A percentile compares a stretch with the other conserved stretches of the same genome.
These are phyloP conservation scores for Caloboletus firmus DNA, from an alignment of 1,284 basidiomycete genomes.

Conservation along the genomic window DNA sequence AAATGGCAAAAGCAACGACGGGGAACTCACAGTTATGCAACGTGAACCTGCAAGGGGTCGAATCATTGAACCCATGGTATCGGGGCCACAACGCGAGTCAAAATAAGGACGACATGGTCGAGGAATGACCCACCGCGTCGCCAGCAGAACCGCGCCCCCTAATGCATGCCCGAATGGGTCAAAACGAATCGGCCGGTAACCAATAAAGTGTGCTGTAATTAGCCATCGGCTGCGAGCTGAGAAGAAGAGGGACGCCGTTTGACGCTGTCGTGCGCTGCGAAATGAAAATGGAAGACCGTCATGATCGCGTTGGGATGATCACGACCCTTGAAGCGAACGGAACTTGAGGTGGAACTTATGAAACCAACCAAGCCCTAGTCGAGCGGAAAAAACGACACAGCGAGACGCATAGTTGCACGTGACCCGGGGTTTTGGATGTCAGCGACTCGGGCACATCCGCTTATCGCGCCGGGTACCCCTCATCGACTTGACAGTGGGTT, in stretches of 20 bases:
- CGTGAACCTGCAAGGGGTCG: conserved; percentile 5
- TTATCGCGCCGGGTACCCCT: conserved; percentile 10
- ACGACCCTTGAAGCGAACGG: conserved; percentile 20
- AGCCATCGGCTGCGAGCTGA: conserved; percentile 21
- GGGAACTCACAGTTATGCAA: conserved; percentile 18
- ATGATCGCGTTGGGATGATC: conserved; percentile 11
- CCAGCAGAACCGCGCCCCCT: background rate
- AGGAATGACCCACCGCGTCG: background rate
- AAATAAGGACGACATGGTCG: background rate
- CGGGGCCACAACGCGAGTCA: background rate
- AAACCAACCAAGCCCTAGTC: background rate
- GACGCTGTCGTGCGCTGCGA: conserved; percentile 8
- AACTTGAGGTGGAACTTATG: conserved; percentile 18
- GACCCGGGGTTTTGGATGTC: conserved; percentile 18
- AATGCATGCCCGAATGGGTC: conserved; percentile 10
- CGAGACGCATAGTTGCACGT: too few relatives aligned
- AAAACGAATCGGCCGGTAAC: conserved; percentile 2
- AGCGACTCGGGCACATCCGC: conserved; percentile 19
- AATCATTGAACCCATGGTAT: background rate
- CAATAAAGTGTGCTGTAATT: conserved; percentile 12
- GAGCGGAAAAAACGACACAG: too few relatives aligned
- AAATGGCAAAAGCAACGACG: conserved; percentile 24
- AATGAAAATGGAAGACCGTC: conserved; percentile 30
- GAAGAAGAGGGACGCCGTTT: conserved; percentile 4
- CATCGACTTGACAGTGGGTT: background rate